These are phyloP conservation scores for Holtermanniella nyarrowii DNA, from an alignment of 768 basidiomycete genomes.

Conservation along the genomic window DNA sequence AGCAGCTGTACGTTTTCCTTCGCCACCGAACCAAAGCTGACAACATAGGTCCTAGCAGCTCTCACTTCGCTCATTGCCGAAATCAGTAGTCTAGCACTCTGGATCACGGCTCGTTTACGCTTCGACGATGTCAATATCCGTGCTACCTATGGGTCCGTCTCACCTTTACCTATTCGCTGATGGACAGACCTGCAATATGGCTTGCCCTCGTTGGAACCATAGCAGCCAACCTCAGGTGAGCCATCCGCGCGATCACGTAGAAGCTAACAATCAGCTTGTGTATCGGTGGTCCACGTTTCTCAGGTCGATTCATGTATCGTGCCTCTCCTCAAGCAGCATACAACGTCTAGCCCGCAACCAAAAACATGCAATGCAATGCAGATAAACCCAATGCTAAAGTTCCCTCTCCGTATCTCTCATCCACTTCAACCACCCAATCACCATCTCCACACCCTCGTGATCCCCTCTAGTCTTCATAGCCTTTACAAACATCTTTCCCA, in stretches of 20 bases:
- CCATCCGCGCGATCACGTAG: neutral
- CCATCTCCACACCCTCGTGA: constrained; percentile 39
- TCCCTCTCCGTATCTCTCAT: constrained; percentile 5
- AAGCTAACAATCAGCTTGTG: neutral
- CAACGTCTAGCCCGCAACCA: constrained; percentile 11
- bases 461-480: constrained; percentile 55
- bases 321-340: constrained; percentile 18
- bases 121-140: constrained; percentile 3
- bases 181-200: neutral
- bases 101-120: constrained; percentile 13
- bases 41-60: constrained; percentile 14
- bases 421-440: constrained; percentile 19
- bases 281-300: constrained; percentile 22
- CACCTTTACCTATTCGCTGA: neutral
- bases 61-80: constrained; percentile 15
- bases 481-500: constrained; percentile 65
- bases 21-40: neutral
- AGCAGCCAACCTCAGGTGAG: neutral
- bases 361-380: neutral
- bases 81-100: constrained; percentile 21
- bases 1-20: constrained; percentile 14
- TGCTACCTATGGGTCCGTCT: constrained; percentile 14
- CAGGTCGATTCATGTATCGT: constrained; percentile 23
- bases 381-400: neutral
- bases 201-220: neutral